phyloP scores from a whole-genome alignment of 1,284 basidiomycete species.

The Marasmius sp. region DNA sequence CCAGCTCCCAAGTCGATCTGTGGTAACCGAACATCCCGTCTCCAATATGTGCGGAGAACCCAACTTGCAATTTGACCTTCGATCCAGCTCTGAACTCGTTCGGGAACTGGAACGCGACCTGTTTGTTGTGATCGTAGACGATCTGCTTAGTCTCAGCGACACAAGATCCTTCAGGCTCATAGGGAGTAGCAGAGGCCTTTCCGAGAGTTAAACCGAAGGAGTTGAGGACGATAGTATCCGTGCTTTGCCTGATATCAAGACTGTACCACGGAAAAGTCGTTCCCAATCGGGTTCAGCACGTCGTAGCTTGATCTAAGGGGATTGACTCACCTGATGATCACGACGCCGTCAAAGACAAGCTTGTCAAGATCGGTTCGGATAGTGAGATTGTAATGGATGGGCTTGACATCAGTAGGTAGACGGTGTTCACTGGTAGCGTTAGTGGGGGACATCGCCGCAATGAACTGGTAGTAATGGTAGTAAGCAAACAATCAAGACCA shows the following conservation, averaged over 20 bases:
- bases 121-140: constrained; percentile 65
- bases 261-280: constrained; percentile 31
- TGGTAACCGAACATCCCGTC: constrained; percentile 77
- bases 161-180: constrained; percentile 44
- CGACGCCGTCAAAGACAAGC: constrained; percentile 76
- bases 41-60: constrained; percentile 65
- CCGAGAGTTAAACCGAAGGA: constrained; percentile 70
- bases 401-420: constrained; percentile 74
- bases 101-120: constrained; percentile 59
- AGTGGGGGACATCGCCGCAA: too few relatives aligned
- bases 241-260: constrained; percentile 70
- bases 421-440: constrained; percentile 31
- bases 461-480: too few relatives aligned
- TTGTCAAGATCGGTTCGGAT: constrained; percentile 83
- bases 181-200: constrained; percentile 42
- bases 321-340: constrained; percentile 62
- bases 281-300: constrained; percentile 1
- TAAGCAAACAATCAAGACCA: too few relatives aligned
- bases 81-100: constrained; percentile 58
- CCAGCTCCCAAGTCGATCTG: constrained; percentile 53
- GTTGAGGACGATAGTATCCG: constrained; percentile 72
- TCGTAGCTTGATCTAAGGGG: background rate
- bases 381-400: constrained; percentile 83
- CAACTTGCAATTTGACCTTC: constrained; percentile 61
- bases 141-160: constrained; percentile 39